These are phyloP conservation scores for Triadica sebifera DNA, from an alignment of 345 rosid genomes.

Conservation along the genomic window DNA sequence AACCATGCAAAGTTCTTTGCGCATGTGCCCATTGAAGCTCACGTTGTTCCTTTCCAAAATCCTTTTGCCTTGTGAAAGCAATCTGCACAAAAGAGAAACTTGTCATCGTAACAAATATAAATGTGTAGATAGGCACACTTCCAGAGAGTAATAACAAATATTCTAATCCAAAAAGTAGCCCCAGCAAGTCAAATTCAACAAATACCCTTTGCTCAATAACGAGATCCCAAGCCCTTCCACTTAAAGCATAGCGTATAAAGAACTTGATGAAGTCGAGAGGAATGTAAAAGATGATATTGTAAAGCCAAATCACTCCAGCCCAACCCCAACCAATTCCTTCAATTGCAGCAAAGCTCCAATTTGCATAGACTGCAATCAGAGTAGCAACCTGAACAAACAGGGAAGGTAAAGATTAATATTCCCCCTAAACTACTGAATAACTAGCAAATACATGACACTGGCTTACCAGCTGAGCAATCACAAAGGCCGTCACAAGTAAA, in stretches of 20 bases:
- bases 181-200: background rate
- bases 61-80: slow-evolving; percentile 96
- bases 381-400: slow-evolving; percentile 71
- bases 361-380: slow-evolving; percentile 91
- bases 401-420: slow-evolving; percentile 8
- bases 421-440: slow-evolving; percentile 6
- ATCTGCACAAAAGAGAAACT: slow-evolving; percentile 44
- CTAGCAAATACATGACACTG: slow-evolving; percentile 12
- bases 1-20: slow-evolving; percentile 91
- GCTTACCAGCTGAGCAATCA: slow-evolving; percentile 90
- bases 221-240: slow-evolving; percentile 99
- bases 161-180: background rate
- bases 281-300: slow-evolving; percentile 75
- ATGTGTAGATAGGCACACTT: background rate
- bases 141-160: background rate
- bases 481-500: slow-evolving; percentile 67
- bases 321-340: slow-evolving; percentile 99
- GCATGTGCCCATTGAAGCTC: slow-evolving; percentile 99
- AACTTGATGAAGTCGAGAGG: slow-evolving; percentile 93
- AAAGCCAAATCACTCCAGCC: slow-evolving; percentile 99
- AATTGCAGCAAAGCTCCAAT: slow-evolving; percentile 90
- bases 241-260: slow-evolving; percentile 82
- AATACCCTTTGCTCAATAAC: slow-evolving; percentile 98
- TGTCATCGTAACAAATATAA: background rate
- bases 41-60: slow-evolving; percentile 94